Base-by-base conservation (phyloP, 768 basidiomycete genomes). In the Mycena indigotica region DNA sequence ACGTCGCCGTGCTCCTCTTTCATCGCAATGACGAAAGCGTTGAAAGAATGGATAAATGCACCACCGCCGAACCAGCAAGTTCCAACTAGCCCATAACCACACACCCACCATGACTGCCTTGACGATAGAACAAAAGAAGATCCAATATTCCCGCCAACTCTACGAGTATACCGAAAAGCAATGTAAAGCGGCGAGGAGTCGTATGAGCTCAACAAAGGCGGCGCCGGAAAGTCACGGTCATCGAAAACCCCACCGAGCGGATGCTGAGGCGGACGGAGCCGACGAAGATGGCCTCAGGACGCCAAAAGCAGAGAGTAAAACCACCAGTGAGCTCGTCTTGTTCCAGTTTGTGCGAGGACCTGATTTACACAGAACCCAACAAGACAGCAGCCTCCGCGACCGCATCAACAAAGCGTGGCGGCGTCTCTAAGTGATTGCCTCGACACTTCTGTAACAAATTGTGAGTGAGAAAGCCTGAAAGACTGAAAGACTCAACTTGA, bases 121-220 rank as follows among this genome's bases (percentile, higher is more conserved):
- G 12, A 72, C 73, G 17, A 4, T 73, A 28, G 75, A 79, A 58
- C 74, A 78, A 52, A 66, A 72, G 63, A 77, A 73, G 56, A 66
- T 66, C 16, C 63, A 67, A 23, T 80, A 81, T 53, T 74, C 78
- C 2, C 69, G 68, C 24, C 72, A 78, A 53, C 66, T 81, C 10
- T 75, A 74, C 5, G 77, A 67, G 3, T 68, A 80, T 61, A 81
- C 80, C 1, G 66, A 72, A 8, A 72, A 72, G 52, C 80, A 80
- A 57, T 77, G 74, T 71, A 70, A 75, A 52, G 63, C 71, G 26
- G 71, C 70, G 15, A 64, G 64, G 3, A 44, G 50, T 30, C 35
- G 56, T 2, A 21, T 41, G 10, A n/a, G 28, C 24, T 16, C 29
- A 38, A 59, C 53, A 32, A 19, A 35, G 53, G 10, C 39, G 45